Conservation (phyloP, 495 filamentous ascomycete species). For the Tuber borchii region DNA sequence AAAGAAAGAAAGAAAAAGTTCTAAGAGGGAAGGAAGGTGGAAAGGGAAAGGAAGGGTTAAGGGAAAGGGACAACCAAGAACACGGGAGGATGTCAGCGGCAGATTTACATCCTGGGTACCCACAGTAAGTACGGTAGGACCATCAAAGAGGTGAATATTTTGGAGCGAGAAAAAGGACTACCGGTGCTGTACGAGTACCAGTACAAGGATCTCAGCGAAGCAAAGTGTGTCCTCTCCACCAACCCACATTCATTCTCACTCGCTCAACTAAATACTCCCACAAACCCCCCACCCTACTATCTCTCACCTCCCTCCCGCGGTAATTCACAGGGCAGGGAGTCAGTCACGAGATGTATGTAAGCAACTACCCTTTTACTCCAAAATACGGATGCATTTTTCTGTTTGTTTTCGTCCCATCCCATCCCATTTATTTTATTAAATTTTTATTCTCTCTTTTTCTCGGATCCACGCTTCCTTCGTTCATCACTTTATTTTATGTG, state of each 20-base stretch:
- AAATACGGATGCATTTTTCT: neutral
- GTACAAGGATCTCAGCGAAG: conserved; percentile 31
- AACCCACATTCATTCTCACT: conserved; percentile 5
- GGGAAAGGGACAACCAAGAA: conserved; percentile 23
- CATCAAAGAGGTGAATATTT: neutral
- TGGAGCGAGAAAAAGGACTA: conserved; percentile 12
- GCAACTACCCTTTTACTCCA: conserved; percentile 23
- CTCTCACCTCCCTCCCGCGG: conserved; percentile 15
- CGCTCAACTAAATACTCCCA: neutral
- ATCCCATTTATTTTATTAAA: conserved; percentile 20
- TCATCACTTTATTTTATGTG: neutral
- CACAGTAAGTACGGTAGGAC: neutral
- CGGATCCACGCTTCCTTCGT: neutral
- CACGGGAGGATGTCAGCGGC: conserved; percentile 36
- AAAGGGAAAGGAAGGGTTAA: conserved; percentile 25
- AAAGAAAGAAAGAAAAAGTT: neutral
- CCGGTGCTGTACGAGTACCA: neutral
- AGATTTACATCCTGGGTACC: conserved; percentile 33
- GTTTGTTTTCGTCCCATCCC: conserved; percentile 37
- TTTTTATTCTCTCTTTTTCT: neutral
- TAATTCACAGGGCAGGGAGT: conserved; percentile 26
- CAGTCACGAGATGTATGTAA: conserved; percentile 38
- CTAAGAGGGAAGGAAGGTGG: conserved; percentile 4
- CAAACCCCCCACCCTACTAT: neutral
- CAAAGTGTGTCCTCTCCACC: conserved; percentile 4